phyloP scores from a whole-genome alignment of 1,139 yeast genomes.

The Scheffersomyces parashehatae region DNA sequence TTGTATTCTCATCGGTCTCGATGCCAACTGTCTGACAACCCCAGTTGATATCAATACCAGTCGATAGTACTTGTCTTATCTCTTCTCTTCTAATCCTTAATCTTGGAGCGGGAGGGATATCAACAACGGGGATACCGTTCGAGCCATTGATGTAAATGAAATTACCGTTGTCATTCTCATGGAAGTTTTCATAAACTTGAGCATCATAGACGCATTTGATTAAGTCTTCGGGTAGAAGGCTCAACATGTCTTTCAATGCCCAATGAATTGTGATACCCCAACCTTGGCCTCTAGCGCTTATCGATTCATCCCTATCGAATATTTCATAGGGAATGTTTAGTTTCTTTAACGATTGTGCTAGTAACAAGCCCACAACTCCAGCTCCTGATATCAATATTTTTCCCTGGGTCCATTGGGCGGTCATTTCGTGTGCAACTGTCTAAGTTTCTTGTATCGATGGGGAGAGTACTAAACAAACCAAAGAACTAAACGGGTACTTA shows the following conservation, averaged over 20 bases:
- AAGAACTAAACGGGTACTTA: not conserved
- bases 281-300: slow-evolving; percentile 21
- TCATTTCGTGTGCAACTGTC: not conserved
- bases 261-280: slow-evolving; percentile 33
- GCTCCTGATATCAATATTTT: slow-evolving; percentile 18
- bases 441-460: not conserved
- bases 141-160: slow-evolving; percentile 26
- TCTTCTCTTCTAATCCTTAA: slow-evolving; percentile 28
- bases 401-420: not conserved
- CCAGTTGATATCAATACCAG: slow-evolving; percentile 26
- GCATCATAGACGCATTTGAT: slow-evolving; percentile 18
- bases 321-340: slow-evolving; percentile 6
- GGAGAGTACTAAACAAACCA: not conserved
- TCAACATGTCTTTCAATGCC: slow-evolving; percentile 22
- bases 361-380: slow-evolving; percentile 11
- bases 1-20: slow-evolving; percentile 4
- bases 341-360: slow-evolving; percentile 1
- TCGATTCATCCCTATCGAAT: slow-evolving; percentile 24
- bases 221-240: slow-evolving; percentile 18
- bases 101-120: slow-evolving; percentile 27
- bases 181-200: slow-evolving; percentile 25
- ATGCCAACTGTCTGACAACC: slow-evolving; percentile 16
- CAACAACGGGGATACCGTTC: slow-evolving; percentile 22
- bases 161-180: slow-evolving; percentile 24
- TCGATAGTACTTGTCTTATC: slow-evolving; percentile 18